phyloP scores from a whole-genome alignment of 768 basidiomycete species.

The Lactarius sp. region DNA sequence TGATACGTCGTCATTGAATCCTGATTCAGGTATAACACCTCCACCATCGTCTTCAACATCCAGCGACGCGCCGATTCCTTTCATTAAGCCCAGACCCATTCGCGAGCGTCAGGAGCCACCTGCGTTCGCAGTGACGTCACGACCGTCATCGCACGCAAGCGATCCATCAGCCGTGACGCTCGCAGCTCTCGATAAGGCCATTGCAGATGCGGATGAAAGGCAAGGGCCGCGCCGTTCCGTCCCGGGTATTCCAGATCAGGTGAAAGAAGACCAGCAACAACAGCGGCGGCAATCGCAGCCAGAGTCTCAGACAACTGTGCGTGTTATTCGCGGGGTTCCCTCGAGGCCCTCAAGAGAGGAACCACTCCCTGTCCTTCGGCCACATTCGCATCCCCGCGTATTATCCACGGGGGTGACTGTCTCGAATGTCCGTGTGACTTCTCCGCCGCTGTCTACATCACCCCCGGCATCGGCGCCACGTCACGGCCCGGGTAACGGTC shows the following conservation, averaged over 20 bases:
- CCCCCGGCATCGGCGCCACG: constrained; percentile 3
- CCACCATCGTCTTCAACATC: constrained; percentile 29
- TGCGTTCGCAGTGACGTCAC: constrained; percentile 35
- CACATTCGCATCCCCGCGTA: neutral
- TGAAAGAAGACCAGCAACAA: neutral
- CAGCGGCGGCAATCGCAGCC: neutral
- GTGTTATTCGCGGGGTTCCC: constrained; percentile 5
- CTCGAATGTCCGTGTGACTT: constrained; percentile 17
- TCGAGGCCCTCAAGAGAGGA: constrained; percentile 9
- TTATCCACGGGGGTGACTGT: constrained; percentile 4
- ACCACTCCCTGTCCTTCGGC: constrained; percentile 9
- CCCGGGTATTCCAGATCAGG: neutral
- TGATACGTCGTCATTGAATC: constrained; percentile 7
- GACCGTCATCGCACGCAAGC: constrained; percentile 31
- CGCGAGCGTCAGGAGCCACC: constrained; percentile 32
- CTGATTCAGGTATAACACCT: constrained; percentile 21
- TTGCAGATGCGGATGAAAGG: neutral
- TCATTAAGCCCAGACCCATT: constrained; percentile 33
- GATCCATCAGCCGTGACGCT: constrained; percentile 6
- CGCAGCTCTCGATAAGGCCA: constrained; percentile 2
- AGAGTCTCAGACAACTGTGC: constrained; percentile 13
- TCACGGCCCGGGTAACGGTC: neutral
- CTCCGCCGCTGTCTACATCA: constrained; percentile 5
- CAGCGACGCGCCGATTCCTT: constrained; percentile 25
- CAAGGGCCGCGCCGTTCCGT: neutral